phyloP scores from a whole-genome alignment of 2,329 filamentous ascomycete genomes.

The Alternaria brassicae region DNA sequence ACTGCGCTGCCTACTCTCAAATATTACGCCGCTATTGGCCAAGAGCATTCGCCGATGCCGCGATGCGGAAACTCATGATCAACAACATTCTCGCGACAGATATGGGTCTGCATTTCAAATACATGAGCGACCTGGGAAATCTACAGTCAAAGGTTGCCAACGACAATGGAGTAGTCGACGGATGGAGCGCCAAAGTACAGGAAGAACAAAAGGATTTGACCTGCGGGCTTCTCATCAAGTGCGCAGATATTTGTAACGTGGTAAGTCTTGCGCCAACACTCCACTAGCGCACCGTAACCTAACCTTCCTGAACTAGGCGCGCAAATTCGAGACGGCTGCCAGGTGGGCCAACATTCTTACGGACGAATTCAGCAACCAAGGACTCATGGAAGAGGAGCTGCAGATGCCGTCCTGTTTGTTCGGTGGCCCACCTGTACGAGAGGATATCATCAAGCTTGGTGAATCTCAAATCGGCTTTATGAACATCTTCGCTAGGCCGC shows the following conservation, averaged over 20 bases:
- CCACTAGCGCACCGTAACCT: not conserved
- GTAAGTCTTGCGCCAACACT: slow-evolving; percentile 63
- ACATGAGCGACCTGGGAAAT: slow-evolving; percentile 87
- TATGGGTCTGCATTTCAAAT: slow-evolving; percentile 96
- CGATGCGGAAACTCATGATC: slow-evolving; percentile 90
- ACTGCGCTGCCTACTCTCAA: slow-evolving; percentile 95
- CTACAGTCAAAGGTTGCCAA: slow-evolving; percentile 79
- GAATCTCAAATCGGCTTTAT: slow-evolving; percentile 95
- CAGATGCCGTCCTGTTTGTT: slow-evolving; percentile 88
- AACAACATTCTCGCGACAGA: slow-evolving; percentile 97
- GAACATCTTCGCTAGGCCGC: slow-evolving; percentile 90
- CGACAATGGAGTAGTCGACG: slow-evolving; percentile 67
- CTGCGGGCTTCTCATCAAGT: slow-evolving; percentile 96
- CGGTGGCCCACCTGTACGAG: slow-evolving; percentile 76
- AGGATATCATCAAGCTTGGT: slow-evolving; percentile 81
- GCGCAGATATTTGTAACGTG: slow-evolving; percentile 98
- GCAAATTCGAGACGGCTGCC: slow-evolving; percentile 80
- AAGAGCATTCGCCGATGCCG: slow-evolving; percentile 75
- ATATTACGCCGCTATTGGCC: slow-evolving; percentile 95
- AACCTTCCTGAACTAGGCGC: slow-evolving; percentile 64
- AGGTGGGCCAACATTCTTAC: slow-evolving; percentile 95
- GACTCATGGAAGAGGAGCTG: slow-evolving; percentile 87
- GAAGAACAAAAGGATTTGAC: slow-evolving; percentile 79
- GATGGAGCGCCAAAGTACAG: slow-evolving; percentile 77
- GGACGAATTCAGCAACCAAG: slow-evolving; percentile 92